phyloP scores from a whole-genome alignment of 257 asterid genomes.

The Solanum chiquidenum region DNA sequence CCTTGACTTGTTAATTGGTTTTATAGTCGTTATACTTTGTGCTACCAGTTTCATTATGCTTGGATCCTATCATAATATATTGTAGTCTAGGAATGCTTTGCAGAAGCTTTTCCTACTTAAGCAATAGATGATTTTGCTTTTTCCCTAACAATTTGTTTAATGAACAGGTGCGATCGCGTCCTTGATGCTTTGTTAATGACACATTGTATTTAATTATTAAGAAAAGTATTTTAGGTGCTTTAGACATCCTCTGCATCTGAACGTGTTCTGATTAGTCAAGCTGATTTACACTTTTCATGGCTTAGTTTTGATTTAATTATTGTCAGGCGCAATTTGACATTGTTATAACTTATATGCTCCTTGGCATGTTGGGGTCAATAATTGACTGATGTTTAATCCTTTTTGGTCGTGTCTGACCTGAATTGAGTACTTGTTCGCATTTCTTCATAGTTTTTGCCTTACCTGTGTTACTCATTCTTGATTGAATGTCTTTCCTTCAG shows the following conservation, averaged over 20 bases:
- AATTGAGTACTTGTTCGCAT: not conserved
- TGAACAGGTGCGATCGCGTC: not conserved
- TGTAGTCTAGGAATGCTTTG: not conserved
- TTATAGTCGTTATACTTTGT: not conserved
- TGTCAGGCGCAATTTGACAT: not conserved
- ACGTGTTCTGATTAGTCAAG: not conserved
- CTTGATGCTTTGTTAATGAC: not conserved
- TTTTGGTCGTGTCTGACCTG: not conserved
- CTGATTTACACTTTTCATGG: not conserved
- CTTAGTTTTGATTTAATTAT: not conserved
- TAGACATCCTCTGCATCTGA: not conserved
- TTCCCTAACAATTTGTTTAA: not conserved
- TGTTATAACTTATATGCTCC: not conserved
- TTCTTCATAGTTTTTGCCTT: not conserved
- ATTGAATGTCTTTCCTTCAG: slow-evolving; percentile 28
- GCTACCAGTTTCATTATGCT: not conserved
- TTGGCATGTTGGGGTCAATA: not conserved
- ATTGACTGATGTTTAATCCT: not conserved
- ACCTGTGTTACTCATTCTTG: not conserved
- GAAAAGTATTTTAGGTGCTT: not conserved
- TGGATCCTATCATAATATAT: not conserved
- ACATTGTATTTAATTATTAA: not conserved
- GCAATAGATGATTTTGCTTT: not conserved
- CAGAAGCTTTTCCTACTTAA: not conserved
- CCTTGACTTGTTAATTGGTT: not conserved